Evolutionary conservation across 768 basidiomycete genomes (phyloP), one percentile per base, ranked within the genome.

Genomic region (Atractiella rhizophila): DNA sequence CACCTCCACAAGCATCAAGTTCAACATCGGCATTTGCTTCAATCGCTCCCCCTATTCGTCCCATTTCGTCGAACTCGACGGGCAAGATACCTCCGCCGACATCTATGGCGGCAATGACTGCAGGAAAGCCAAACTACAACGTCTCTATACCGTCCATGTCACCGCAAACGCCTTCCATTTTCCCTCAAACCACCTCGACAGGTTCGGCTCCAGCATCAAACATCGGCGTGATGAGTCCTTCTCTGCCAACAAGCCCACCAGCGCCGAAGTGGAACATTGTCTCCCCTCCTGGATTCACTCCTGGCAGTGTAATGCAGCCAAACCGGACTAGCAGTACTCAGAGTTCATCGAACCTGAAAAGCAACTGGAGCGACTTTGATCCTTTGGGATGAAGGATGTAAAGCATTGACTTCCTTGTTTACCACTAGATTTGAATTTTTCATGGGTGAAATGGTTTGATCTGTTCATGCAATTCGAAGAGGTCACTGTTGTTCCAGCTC

Each of bases 361-460:
- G 45, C 36, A 10, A 12, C 28, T 48, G 36, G 43, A 21, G 16
- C 15, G 46, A 48, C 26, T 21, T 48, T 13, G 46, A 48, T 41
- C 46, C 46, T 7, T 30, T 48, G 25, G 35, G 37, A 13, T 48
- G n/a, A n/a, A n/a, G n/a, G n/a, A n/a, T n/a, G n/a, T n/a, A n/a
- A n/a, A n/a, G n/a, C n/a, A n/a, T n/a, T n/a, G n/a, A n/a, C n/a
- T n/a, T n/a, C n/a, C n/a, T n/a, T n/a, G n/a, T n/a, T n/a, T n/a
- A n/a, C n/a, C n/a, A n/a, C n/a, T n/a, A n/a, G n/a, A n/a, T n/a
- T n/a, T n/a, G n/a, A n/a, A n/a, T n/a, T n/a, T n/a, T n/a, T n/a
- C n/a, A n/a, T n/a, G n/a, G n/a, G n/a, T n/a, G n/a, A n/a, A n/a
- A n/a, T n/a, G n/a, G n/a, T n/a, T n/a, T n/a, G n/a, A n/a, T n/a